Evolutionary conservation across 495 filamentous ascomycete species (phyloP), one percentile per base, ranked within the genome.

Genomic region (Bathelium albidoporum): DNA sequence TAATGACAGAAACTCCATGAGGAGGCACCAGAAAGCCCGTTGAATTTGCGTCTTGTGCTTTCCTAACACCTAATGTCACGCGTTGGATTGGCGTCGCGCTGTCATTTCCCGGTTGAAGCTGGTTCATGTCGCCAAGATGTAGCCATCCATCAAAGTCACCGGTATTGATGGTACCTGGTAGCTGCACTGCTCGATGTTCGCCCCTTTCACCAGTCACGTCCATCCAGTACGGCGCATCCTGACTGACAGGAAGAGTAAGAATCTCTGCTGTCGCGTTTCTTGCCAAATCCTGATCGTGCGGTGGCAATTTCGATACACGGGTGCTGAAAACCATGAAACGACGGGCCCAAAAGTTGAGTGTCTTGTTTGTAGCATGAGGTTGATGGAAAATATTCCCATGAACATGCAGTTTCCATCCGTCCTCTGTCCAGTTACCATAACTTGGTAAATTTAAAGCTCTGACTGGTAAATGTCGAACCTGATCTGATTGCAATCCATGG

Each of bases 91-190:
- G 20, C 20, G 24, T 24, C 11, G 4, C 20, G 29, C 5, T 26
- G 0, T 55, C 49, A 55, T 55, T 20, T 11, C 49, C 49, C 5
- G 7, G 49, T 29, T 29, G 49, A 16, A 55, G 49, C 49, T 55
- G 22, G 24, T 29, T 29, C 49, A 55, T 55, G 16, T 55, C 49
- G 9, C 29, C 49, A 11, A 55, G 24, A 3, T n/a, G 49, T 3
- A 55, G 49, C 49, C 49, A 55, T 9, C 22, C 20, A 29, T 55
- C 49, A 29, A 55, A 55, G 29, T 55, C 49, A 55, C 49, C 49
- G 20, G 49, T 55, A 24, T 55, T 55, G 49, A 55, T 55, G 2
- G 24, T 29, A 0, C 22, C 9, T 32, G 49, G 49, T 24, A 55
- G 9, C 24, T 2, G 49, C 5, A 28, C 5, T 9, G 20, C 16